Percentiles rank a stretch among this genome's conserved stretches.
Conservation (phyloP, 2,329 filamentous ascomycete species). For the Nannizziopsis barbatae region DNA sequence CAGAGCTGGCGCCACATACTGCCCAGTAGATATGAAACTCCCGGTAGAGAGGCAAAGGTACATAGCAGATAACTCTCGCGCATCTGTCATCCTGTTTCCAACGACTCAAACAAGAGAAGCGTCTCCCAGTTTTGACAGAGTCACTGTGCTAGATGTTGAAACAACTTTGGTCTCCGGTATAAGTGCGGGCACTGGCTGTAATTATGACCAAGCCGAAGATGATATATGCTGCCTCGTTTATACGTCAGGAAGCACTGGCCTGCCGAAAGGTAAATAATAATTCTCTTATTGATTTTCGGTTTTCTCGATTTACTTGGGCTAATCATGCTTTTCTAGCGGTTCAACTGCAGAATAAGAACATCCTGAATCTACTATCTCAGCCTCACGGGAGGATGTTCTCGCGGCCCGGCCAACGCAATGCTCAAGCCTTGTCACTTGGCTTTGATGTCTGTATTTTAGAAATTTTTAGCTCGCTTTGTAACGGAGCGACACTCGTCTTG, state of each 20-base stretch:
- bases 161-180: neutral
- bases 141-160: neutral
- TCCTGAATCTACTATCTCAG: slow-evolving; percentile 5
- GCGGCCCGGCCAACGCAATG: slow-evolving; percentile 25
- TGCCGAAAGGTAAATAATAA: slow-evolving; percentile 34
- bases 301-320: neutral
- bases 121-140: neutral
- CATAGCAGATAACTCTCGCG: slow-evolving; percentile 1
- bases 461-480: slow-evolving; percentile 32
- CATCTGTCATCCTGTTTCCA: neutral
- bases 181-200: neutral
- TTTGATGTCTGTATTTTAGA: slow-evolving; percentile 40
- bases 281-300: slow-evolving; percentile 18
- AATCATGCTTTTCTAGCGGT: neutral
- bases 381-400: slow-evolving; percentile 19
- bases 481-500: slow-evolving; percentile 33
- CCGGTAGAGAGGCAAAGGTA: slow-evolving; percentile 1
- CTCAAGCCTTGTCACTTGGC: slow-evolving; percentile 34
- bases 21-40: slow-evolving; percentile 3
- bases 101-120: no score
- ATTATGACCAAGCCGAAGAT: neutral
- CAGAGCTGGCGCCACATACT: slow-evolving; percentile 1
- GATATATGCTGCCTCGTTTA: slow-evolving; percentile 33
- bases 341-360: slow-evolving; percentile 1
- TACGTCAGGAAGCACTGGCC: slow-evolving; percentile 37